Evolutionary conservation across 305 asterid species (phyloP), one percentile per base, ranked within the genome.

Genomic region (Solanum hybrid): DNA sequence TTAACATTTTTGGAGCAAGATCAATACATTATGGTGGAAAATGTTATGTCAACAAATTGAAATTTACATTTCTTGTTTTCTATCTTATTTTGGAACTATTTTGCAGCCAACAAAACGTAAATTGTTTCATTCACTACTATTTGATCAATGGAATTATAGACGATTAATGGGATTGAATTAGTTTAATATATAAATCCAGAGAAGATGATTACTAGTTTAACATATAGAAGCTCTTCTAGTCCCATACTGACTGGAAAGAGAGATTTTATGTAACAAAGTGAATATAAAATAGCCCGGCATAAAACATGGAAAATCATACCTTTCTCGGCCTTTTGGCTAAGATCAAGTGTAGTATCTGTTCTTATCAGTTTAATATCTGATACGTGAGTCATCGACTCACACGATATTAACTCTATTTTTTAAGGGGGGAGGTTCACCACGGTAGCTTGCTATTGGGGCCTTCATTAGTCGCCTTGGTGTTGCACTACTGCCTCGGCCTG

Each of bases 241-340:
- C 57, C 73, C 73, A 20, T 1, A 65, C 73, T 22, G 27, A 3
- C 27, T 7, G 2, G 27, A 3, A 65, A 8, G 73, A 65, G 12
- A 65, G 11, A 8, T 22, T 65, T 7, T 22, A 8, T 22, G 12
- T 22, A 65, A 65, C 72, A 4, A 65, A 41, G 13, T 22, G 2
- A 45, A 3, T 7, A 31, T 31, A 31, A 15, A 15, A 76, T 32
- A 15, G 26, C 7, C 0, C 3, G 0, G 37, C 83, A 0, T 17
- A 78, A 78, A 0, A 2, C 33, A 2, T 20, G 3, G 0, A 17
- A n/a, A 12, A 12, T 0, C 26, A 24, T 95, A 93, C 94, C 97
- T 93, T 95, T 95, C 96, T 92, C 92, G 91, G 93, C 93, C 94
- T 93, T 93, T 93, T 91, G 92, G 92, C 93, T 93, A 92, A 93